Evolutionary conservation across 345 rosid genomes (phyloP).

Genomic region (Pistacia atlantica): DNA sequence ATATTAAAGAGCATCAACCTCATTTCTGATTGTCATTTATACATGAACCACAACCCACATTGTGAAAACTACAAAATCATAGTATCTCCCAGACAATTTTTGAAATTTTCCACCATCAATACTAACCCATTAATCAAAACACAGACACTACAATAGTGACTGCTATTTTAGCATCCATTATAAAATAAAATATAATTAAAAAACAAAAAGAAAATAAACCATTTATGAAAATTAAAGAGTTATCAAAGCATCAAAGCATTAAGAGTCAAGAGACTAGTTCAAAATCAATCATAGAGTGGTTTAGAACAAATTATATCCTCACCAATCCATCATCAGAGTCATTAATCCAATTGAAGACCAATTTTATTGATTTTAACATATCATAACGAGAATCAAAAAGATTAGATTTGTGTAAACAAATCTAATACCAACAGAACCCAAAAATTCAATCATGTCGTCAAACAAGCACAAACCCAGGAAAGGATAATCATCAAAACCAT

Average conservation of each 20-base stretch:
- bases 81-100: background rate
- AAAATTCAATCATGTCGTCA: slow-evolving; percentile 14
- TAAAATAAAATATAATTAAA: background rate
- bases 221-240: background rate
- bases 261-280: slow-evolving; percentile 14
- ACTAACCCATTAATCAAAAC: background rate
- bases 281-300: slow-evolving; percentile 10
- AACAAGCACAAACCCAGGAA: slow-evolving; percentile 24
- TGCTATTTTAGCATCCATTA: background rate
- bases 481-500: slow-evolving; percentile 25
- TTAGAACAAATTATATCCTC: slow-evolving; percentile 9
- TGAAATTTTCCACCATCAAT: background rate
- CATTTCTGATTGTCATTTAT: background rate
- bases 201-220: background rate
- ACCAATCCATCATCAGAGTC: slow-evolving; percentile 19
- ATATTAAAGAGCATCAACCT: slow-evolving; percentile 1
- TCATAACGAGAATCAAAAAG: slow-evolving; percentile 7
- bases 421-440: slow-evolving; percentile 11
- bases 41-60: slow-evolving; percentile 11
- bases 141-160: background rate
- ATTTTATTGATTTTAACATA: slow-evolving; percentile 23
- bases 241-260: background rate
- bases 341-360: slow-evolving; percentile 18
- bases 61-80: slow-evolving; percentile 9
- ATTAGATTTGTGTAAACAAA: slow-evolving; percentile 13